A percentile compares a stretch with the other conserved stretches of the same genome.
These are phyloP conservation scores for Globisporangium barbulae DNA, from an alignment of 352 stramenopile genomes.

Conservation along the genomic window DNA sequence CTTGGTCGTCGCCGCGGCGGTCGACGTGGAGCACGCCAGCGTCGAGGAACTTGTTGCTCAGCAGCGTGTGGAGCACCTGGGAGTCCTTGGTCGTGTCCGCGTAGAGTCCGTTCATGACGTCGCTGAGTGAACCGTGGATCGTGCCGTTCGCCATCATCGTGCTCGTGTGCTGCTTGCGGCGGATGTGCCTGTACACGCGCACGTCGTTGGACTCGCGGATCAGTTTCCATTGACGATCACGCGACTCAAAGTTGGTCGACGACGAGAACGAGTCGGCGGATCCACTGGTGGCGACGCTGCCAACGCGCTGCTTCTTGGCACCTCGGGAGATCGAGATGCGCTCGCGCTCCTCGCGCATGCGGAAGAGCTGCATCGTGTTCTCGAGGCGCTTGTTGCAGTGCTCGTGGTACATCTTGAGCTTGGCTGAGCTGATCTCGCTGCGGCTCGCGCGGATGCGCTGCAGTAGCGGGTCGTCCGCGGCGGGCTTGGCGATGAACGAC, in stretches of 20 bases:
- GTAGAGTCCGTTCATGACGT: constrained; percentile 80
- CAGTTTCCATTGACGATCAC: constrained; percentile 58
- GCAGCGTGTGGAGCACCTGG: constrained; percentile 54
- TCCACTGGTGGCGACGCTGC: not conserved
- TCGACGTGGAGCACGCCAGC: constrained; percentile 66
- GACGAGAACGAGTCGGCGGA: not conserved
- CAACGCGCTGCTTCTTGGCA: constrained; percentile 19
- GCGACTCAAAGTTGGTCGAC: constrained; percentile 11
- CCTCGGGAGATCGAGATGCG: constrained; percentile 18
- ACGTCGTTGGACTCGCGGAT: constrained; percentile 60
- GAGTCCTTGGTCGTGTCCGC: constrained; percentile 68
- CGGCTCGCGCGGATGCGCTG: constrained; percentile 18
- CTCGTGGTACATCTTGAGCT: constrained; percentile 48
- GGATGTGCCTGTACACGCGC: constrained; percentile 48
- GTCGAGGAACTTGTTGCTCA: constrained; percentile 57
- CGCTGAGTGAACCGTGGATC: constrained; percentile 53
- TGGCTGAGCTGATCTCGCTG: constrained; percentile 37
- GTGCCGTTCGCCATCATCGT: constrained; percentile 60
- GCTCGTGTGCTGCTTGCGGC: constrained; percentile 36
- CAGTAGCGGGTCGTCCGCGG: constrained; percentile 11
- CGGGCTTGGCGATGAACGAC: constrained; percentile 17
- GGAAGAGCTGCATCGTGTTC: constrained; percentile 38
- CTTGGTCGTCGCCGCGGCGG: constrained; percentile 46
- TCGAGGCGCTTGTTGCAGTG: constrained; percentile 42
- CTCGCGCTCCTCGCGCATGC: constrained; percentile 43